Evolutionary conservation across 1,284 basidiomycete genomes (phyloP).

Genomic region (Malassezia vespertilionis): DNA sequence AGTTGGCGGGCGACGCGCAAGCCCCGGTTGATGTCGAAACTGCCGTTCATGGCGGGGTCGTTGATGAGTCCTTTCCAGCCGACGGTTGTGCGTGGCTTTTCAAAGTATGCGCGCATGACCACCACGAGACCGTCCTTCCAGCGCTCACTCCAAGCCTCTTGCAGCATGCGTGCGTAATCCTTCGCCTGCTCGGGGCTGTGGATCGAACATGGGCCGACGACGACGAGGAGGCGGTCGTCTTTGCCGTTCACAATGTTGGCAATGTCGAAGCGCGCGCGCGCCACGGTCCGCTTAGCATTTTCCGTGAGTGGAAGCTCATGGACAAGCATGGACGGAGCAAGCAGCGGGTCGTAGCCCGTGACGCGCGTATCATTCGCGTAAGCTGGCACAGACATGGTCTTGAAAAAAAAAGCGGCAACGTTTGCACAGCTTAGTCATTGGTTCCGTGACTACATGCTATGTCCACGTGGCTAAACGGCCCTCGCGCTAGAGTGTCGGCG

Average conservation of each 20-base stretch:
- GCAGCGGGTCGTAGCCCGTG: slow-evolving; percentile 43
- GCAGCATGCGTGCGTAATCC: slow-evolving; percentile 62
- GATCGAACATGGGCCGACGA: slow-evolving; percentile 80
- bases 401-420: neutral
- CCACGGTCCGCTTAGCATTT: slow-evolving; percentile 32
- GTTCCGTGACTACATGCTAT: no score
- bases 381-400: slow-evolving; percentile 8
- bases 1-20: slow-evolving; percentile 66
- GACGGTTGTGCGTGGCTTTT: slow-evolving; percentile 64
- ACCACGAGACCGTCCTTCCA: slow-evolving; percentile 69
- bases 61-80: slow-evolving; percentile 61
- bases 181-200: slow-evolving; percentile 78
- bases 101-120: slow-evolving; percentile 90
- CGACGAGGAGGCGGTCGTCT: slow-evolving; percentile 45
- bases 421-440: no score
- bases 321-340: slow-evolving; percentile 36
- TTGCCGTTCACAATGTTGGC: slow-evolving; percentile 37
- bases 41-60: slow-evolving; percentile 78
- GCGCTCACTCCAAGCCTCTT: slow-evolving; percentile 44
- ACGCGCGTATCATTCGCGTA: slow-evolving; percentile 41
- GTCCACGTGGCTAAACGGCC: slow-evolving; percentile 4
- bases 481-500: slow-evolving; percentile 3
- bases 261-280: slow-evolving; percentile 29
- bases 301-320: slow-evolving; percentile 40
- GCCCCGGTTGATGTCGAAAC: slow-evolving; percentile 95